phyloP scores from a whole-genome alignment of 1,139 yeast genomes.

The Zygosaccharomyces pseudobailii region DNA sequence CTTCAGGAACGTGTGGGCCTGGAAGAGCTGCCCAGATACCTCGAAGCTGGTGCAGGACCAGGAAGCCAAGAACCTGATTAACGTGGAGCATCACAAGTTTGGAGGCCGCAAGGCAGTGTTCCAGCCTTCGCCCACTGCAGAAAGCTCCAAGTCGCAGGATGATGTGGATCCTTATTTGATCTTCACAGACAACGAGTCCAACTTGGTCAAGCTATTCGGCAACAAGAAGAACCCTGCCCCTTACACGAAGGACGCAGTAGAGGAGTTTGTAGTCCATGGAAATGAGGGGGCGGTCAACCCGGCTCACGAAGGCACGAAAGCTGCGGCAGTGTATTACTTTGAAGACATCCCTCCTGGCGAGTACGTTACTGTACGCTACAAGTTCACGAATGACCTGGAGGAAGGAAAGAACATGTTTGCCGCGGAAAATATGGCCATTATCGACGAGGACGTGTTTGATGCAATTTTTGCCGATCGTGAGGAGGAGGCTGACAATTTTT shows the following conservation, averaged over 20 bases:
- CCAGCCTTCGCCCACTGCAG: slow-evolving; percentile 69
- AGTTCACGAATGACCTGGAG: slow-evolving; percentile 44
- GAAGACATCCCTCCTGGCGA: slow-evolving; percentile 84
- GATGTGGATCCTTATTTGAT: slow-evolving; percentile 64
- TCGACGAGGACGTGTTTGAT: slow-evolving; percentile 79
- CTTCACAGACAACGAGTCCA: slow-evolving; percentile 89
- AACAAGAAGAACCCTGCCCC: slow-evolving; percentile 47
- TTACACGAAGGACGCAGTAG: slow-evolving; percentile 87
- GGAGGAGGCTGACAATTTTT: slow-evolving; percentile 90
- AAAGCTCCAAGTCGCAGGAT: slow-evolving; percentile 44
- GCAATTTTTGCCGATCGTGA: slow-evolving; percentile 67
- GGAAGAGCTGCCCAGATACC: slow-evolving; percentile 52
- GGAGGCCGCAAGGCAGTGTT: slow-evolving; percentile 69
- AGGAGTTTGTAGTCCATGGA: slow-evolving; percentile 68
- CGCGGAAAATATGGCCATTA: slow-evolving; percentile 39
- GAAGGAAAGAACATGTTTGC: slow-evolving; percentile 21
- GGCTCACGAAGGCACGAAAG: slow-evolving; percentile 61
- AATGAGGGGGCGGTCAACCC: slow-evolving; percentile 64
- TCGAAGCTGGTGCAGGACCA: slow-evolving; percentile 48
- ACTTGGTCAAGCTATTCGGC: slow-evolving; percentile 63
- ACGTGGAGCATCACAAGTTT: slow-evolving; percentile 64
- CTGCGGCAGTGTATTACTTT: slow-evolving; percentile 78
- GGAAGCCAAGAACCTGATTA: slow-evolving; percentile 42
- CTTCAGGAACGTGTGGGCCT: slow-evolving; percentile 89
- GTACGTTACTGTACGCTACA: slow-evolving; percentile 82